A percentile compares a stretch with the other conserved stretches of the same genome.
Conservation (phyloP, 2,329 filamentous ascomycete species). For the Arthrobotrys pseudoclavata region DNA sequence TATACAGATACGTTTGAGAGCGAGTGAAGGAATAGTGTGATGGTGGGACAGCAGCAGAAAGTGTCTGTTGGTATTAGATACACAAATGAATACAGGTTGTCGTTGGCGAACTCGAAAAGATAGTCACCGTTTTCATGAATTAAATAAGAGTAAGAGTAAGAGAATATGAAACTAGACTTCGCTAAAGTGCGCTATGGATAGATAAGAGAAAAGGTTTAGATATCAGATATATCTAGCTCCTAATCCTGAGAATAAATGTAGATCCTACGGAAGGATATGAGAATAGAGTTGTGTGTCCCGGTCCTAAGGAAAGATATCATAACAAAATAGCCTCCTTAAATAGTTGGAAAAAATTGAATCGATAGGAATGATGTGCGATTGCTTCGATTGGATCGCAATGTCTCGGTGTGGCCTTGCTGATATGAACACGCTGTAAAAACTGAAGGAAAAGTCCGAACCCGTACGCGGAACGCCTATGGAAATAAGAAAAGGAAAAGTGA, state of each 20-base stretch:
- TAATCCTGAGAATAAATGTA: background rate
- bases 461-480: constrained; percentile 40
- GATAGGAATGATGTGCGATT: constrained; percentile 22
- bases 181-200: constrained; percentile 24
- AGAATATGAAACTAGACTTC: background rate
- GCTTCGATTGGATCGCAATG: constrained; percentile 21
- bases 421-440: constrained; percentile 20
- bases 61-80: constrained; percentile 32
- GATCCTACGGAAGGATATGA: constrained; percentile 25
- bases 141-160: background rate
- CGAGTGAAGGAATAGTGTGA: constrained; percentile 5
- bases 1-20: constrained; percentile 32
- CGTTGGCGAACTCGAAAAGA: constrained; percentile 15
- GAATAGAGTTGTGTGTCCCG: constrained; percentile 15
- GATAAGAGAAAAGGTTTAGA: constrained; percentile 9
- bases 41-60: constrained; percentile 6
- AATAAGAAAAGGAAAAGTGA: constrained; percentile 27
- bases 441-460: constrained; percentile 24
- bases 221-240: constrained; percentile 11
- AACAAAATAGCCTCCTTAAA: constrained; percentile 20
- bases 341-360: constrained; percentile 10
- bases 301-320: constrained; percentile 22
- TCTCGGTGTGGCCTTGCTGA: constrained; percentile 21
- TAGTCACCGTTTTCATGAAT: constrained; percentile 19
- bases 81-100: constrained; percentile 29